Percentiles rank a stretch among this genome's conserved stretches.
Conservation (phyloP, 2,329 filamentous ascomycete species). For the Leptosphaerulina australis region DNA sequence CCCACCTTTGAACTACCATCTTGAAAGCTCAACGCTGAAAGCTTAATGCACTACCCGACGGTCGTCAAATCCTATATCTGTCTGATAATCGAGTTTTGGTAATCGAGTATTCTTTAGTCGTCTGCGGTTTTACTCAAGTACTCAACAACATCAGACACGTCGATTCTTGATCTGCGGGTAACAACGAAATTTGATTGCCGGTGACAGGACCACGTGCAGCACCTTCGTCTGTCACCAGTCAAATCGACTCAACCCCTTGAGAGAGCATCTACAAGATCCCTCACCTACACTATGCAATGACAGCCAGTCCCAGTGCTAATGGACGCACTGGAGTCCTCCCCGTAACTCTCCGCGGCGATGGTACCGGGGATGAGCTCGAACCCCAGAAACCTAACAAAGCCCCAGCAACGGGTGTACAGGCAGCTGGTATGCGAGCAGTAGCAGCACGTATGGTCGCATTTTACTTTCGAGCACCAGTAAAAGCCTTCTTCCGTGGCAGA, state of each 20-base stretch:
- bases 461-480: constrained; percentile 88
- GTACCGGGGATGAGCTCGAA: constrained; percentile 22
- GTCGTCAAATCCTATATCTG: background rate
- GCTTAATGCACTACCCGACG: background rate
- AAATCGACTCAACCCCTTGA: constrained; percentile 7
- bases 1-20: background rate
- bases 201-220: constrained; percentile 21
- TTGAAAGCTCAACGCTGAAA: no score
- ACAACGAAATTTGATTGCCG: no score
- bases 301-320: constrained; percentile 46
- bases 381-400: constrained; percentile 56
- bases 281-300: constrained; percentile 45
- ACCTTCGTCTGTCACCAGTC: constrained; percentile 4
- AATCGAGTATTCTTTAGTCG: no score
- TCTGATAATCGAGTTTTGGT: no score
- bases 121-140: no score
- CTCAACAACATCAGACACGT: no score
- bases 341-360: constrained; percentile 25
- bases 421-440: constrained; percentile 81
- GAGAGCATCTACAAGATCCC: constrained; percentile 22
- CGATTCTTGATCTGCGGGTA: no score
- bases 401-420: constrained; percentile 75
- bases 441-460: constrained; percentile 85
- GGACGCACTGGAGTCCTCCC: constrained; percentile 41
- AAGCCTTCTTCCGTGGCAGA: constrained; percentile 87